Percentiles rank a stretch among this genome's conserved stretches.
phyloP scores from a whole-genome alignment of 2,329 filamentous ascomycete species.

The Ilyonectria destructans region DNA sequence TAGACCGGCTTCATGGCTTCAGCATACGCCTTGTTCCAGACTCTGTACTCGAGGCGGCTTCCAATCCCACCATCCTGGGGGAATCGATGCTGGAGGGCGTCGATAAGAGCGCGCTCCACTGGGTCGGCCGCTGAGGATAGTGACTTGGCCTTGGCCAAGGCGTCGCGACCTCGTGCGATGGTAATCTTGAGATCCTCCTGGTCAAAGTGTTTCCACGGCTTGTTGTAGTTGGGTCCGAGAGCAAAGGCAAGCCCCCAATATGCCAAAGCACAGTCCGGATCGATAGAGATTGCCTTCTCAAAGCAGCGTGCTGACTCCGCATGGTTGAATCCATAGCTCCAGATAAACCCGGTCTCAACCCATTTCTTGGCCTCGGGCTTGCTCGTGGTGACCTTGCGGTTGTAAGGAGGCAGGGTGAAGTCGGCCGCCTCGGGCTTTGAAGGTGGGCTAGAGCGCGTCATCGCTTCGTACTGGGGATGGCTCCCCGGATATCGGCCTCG shows the following conservation, averaged over 20 bases:
- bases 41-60: conserved; percentile 58
- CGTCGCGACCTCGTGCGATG: conserved; percentile 29
- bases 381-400: conserved; percentile 68
- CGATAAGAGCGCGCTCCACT: conserved; percentile 74
- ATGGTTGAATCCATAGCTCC: conserved; percentile 82
- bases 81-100: conserved; percentile 75
- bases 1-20: conserved; percentile 55
- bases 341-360: conserved; percentile 79
- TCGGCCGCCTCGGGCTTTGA: conserved; percentile 34
- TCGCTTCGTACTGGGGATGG: conserved; percentile 1
- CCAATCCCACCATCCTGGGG: conserved; percentile 64
- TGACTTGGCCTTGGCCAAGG: conserved; percentile 34
- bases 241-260: conserved; percentile 80
- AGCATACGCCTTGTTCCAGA: conserved; percentile 52
- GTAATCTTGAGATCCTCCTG: conserved; percentile 43
- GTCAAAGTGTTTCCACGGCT: conserved; percentile 71
- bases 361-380: conserved; percentile 70
- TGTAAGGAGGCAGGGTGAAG: conserved; percentile 45
- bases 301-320: conserved; percentile 77
- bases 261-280: conserved; percentile 71
- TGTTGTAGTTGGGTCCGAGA: conserved; percentile 81
- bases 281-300: conserved; percentile 67
- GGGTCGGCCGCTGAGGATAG: conserved; percentile 44
- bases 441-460: conserved; percentile 35
- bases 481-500: not conserved